Evolutionary conservation across 106 monocot species (phyloP).

Genomic region (Apostasia shenzhenica): DNA sequence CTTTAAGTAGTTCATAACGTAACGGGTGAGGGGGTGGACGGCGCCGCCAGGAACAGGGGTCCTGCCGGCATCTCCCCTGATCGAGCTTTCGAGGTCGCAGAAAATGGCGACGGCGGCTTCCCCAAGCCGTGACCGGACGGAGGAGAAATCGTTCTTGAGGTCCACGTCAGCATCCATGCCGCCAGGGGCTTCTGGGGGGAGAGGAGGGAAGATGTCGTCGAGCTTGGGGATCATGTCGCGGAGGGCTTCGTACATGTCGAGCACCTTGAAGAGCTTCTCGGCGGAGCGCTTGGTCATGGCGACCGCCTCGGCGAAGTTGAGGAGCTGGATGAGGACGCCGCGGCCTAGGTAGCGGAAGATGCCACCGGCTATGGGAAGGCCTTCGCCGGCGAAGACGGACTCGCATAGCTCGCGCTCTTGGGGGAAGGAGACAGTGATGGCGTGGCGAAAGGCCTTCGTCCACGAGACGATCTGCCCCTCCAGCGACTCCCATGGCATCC

Average conservation of each 20-base stretch:
- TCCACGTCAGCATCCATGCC: background rate
- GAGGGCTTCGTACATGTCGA: conserved; percentile 69
- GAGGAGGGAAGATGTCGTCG: conserved; percentile 30
- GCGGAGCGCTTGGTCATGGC: conserved; percentile 48
- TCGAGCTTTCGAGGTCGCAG: conserved; percentile 26
- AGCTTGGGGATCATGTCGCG: conserved; percentile 30
- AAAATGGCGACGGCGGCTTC: conserved; percentile 18
- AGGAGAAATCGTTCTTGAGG: conserved; percentile 10
- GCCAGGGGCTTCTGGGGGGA: conserved; percentile 7
- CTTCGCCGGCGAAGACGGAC: conserved; percentile 20
- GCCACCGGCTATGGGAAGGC: conserved; percentile 2
- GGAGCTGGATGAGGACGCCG: conserved; percentile 30
- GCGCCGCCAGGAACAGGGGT: conserved; percentile 20
- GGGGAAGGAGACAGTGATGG: conserved; percentile 17
- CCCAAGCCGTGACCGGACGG: conserved; percentile 8
- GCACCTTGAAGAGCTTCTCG: conserved; percentile 76
- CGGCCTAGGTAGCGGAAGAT: conserved; percentile 40
- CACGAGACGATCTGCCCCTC: conserved; percentile 39
- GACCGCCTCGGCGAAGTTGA: conserved; percentile 59
- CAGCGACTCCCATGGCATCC: conserved; percentile 45
- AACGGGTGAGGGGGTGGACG: conserved; percentile 19
- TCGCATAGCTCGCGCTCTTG: conserved; percentile 35
- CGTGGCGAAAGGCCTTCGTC: conserved; percentile 33
- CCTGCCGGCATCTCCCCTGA: conserved; percentile 9
- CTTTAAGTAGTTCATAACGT: conserved; percentile 23